Base-by-base conservation (phyloP, 2,329 filamentous ascomycete genomes). In the Xylariaceae sp. region DNA sequence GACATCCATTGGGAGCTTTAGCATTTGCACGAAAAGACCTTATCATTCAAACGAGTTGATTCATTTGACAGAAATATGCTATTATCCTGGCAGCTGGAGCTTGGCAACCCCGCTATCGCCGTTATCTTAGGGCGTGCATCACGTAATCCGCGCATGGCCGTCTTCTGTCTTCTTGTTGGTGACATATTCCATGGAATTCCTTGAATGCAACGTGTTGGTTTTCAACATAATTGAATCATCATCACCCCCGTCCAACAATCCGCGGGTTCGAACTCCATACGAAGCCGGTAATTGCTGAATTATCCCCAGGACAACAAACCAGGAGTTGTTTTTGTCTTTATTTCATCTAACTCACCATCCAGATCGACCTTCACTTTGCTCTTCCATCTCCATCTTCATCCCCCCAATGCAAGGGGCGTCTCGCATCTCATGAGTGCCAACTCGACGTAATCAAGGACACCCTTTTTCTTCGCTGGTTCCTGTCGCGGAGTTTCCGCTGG, bases 401-500 rank as follows among this genome's bases (percentile, higher is more conserved):
- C 23, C 37, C n/a, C 34, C 13, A 35, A 57, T 53, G 50, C 37
- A n/a, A 45, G 11, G 9, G 17, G 44, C 55, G 5, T 52, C 18
- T 45, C 34, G 37, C 49, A 53, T 55, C 51, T 23, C 51, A 62
- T 62, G 60, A 57, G 44, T 57, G 55, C 52, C 55, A 23, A 57
- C 42, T 60, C 52, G 55, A 60, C 49, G 47, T 62, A 60, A 60
- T 51, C 51, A 53, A 48, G 18, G 23, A 51, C 34, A 34, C 4
- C 11, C 23, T 47, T 34, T 35, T 35, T 30, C 23, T 30, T 5
- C 3, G 23, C 23, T 30, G 23, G 23, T 30, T 30, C 23, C 30
- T 57, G 39, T 17, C 37, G 15, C 11, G 30, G 51, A 42, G 54
- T 18, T 42, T 42, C n/a, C 37, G 45, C 45, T 10, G 53, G 53